Conservation (phyloP, 805 yeast genomes). For the Candida yuanshanica region DNA sequence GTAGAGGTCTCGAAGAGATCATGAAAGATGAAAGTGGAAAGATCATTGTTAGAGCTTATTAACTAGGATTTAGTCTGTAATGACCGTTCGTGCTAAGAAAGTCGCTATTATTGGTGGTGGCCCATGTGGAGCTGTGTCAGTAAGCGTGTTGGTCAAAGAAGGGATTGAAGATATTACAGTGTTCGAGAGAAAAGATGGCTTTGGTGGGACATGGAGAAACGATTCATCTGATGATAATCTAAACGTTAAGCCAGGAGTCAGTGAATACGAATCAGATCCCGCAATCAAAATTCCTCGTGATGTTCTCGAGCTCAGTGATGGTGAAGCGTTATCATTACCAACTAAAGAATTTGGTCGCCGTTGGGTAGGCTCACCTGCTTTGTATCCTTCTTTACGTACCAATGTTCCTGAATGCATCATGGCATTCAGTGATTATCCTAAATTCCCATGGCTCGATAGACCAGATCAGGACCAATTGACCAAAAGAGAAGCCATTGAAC, state of each 20-base stretch:
- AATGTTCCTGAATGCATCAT: slow-evolving; percentile 7
- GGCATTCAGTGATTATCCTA: slow-evolving; percentile 4
- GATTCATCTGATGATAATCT: not conserved
- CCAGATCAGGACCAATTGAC: slow-evolving; percentile 2
- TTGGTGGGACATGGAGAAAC: slow-evolving; percentile 35
- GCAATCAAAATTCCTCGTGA: not conserved
- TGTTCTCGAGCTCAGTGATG: not conserved
- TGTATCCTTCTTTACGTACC: slow-evolving; percentile 4
- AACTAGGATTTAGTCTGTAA: too few relatives aligned
- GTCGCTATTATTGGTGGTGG: slow-evolving; percentile 40
- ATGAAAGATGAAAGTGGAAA: too few relatives aligned
- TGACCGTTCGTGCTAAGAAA: not conserved
- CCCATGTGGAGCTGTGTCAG: slow-evolving; percentile 35
- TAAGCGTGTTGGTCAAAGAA: slow-evolving; percentile 29
- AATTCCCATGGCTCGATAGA: slow-evolving; percentile 1
- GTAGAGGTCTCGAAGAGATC: too few relatives aligned
- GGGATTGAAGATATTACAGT: slow-evolving; percentile 26
- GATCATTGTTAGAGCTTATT: too few relatives aligned
- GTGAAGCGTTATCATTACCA: not conserved
- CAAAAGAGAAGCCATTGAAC: slow-evolving; percentile 1
- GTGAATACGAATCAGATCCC: not conserved
- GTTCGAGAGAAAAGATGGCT: slow-evolving; percentile 29
- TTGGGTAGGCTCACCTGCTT: slow-evolving; percentile 2
- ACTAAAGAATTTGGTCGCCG: not conserved
- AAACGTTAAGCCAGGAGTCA: slow-evolving; percentile 1